A percentile compares a stretch with the other conserved stretches of the same genome.
Evolutionary conservation across 805 yeast genomes (phyloP).

Genomic region (Wickerhamiella bombiphila): DNA sequence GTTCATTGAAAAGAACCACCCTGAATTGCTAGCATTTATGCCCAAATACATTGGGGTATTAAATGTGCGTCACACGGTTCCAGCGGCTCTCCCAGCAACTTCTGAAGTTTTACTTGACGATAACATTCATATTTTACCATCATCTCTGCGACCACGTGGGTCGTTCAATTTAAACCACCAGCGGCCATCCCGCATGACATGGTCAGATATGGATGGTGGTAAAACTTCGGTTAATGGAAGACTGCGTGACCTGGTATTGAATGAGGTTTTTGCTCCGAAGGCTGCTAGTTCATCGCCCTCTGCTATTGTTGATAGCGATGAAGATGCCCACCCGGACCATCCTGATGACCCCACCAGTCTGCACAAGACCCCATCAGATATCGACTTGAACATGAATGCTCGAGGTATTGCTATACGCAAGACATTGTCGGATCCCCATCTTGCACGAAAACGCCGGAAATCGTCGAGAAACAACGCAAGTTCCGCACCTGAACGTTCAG

Average conservation of each 20-base stretch:
- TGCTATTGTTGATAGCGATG: background rate
- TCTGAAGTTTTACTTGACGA: constrained; percentile 79
- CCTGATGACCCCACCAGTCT: no score
- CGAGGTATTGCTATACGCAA: background rate
- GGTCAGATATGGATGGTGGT: constrained; percentile 24
- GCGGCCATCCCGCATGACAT: constrained; percentile 15
- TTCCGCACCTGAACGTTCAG: constrained; percentile 3
- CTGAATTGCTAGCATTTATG: constrained; percentile 68
- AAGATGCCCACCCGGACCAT: constrained; percentile 1
- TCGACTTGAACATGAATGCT: no score
- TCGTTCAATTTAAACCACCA: constrained; percentile 16
- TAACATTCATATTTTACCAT: constrained; percentile 82
- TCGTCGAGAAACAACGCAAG: background rate
- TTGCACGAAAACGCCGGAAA: background rate
- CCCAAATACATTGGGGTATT: constrained; percentile 90
- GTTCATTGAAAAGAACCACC: constrained; percentile 62
- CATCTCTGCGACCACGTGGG: constrained; percentile 32
- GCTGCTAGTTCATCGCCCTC: background rate
- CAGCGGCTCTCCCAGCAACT: background rate
- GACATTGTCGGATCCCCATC: background rate
- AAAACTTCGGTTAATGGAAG: constrained; percentile 59
- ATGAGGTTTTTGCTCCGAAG: constrained; percentile 47
- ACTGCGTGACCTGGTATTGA: constrained; percentile 52
- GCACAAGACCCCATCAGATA: no score
- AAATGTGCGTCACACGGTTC: constrained; percentile 63